These are phyloP conservation scores for Wickerhamiella bombiphila DNA, from an alignment of 805 yeast species.

Conservation along the genomic window DNA sequence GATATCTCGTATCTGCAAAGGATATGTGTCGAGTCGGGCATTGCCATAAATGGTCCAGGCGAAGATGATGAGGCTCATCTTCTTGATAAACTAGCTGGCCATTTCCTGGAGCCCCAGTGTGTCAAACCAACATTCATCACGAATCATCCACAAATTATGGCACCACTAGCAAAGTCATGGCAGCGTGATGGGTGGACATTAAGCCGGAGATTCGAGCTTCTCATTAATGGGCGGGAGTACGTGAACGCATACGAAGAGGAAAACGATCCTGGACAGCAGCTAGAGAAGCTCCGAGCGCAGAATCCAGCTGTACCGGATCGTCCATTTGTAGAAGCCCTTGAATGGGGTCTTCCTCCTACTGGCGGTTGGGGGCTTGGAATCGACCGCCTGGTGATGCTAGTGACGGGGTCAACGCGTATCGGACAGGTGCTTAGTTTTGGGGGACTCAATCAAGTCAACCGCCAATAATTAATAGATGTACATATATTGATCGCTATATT, in stretches of 20 bases:
- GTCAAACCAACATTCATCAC: slow-evolving; percentile 53
- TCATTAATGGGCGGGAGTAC: slow-evolving; percentile 64
- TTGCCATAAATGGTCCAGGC: neutral
- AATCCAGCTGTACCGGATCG: slow-evolving; percentile 47
- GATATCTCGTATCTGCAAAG: slow-evolving; percentile 22
- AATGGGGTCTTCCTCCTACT: slow-evolving; percentile 92
- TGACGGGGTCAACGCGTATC: slow-evolving; percentile 50
- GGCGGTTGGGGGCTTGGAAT: slow-evolving; percentile 98
- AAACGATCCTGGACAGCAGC: slow-evolving; percentile 67
- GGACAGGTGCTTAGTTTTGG: slow-evolving; percentile 14
- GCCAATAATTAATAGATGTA: slow-evolving; percentile 1
- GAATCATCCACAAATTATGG: slow-evolving; percentile 71
- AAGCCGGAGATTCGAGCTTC: slow-evolving; percentile 72
- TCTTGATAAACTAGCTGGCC: slow-evolving; percentile 47
- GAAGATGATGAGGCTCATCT: slow-evolving; percentile 36
- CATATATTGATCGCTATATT: neutral
- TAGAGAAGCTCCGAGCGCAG: slow-evolving; percentile 47
- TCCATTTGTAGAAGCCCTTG: slow-evolving; percentile 60
- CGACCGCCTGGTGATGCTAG: slow-evolving; percentile 72
- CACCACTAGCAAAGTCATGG: slow-evolving; percentile 74
- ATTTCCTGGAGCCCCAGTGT: slow-evolving; percentile 53
- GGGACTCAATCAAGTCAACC: slow-evolving; percentile 10
- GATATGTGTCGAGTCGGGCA: slow-evolving; percentile 3
- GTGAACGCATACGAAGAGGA: slow-evolving; percentile 96
- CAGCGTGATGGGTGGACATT: slow-evolving; percentile 20